Percentiles rank a stretch among this genome's conserved stretches.
Conservation (phyloP, 2,329 filamentous ascomycete species). For the Diaporthe batatas region DNA sequence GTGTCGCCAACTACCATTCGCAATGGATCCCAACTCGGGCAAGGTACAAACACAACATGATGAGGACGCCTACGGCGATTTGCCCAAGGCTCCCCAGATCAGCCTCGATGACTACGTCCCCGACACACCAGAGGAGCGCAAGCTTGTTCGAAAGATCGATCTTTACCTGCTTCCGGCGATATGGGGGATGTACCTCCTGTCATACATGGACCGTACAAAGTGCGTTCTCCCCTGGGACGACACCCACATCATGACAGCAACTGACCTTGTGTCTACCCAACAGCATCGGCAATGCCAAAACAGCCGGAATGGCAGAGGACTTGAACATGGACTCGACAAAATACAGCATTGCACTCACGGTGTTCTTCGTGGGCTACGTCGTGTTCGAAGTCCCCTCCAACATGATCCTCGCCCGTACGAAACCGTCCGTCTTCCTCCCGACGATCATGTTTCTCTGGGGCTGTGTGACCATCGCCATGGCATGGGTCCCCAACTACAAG, state of each 20-base stretch:
- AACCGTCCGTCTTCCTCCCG: slow-evolving; percentile 55
- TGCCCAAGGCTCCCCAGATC: slow-evolving; percentile 20
- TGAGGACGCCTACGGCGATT: slow-evolving; percentile 20
- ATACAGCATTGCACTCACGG: slow-evolving; percentile 57
- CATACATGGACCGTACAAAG: slow-evolving; percentile 60
- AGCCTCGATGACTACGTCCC: slow-evolving; percentile 31
- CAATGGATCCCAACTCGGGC: slow-evolving; percentile 29
- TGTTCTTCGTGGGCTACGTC: slow-evolving; percentile 58
- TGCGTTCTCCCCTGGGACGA: slow-evolving; percentile 47
- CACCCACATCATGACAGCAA: not conserved
- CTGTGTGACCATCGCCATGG: slow-evolving; percentile 55
- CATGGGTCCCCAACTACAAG: slow-evolving; percentile 52
- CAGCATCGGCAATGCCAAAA: slow-evolving; percentile 55
- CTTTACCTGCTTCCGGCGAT: slow-evolving; percentile 56
- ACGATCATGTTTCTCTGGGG: slow-evolving; percentile 57
- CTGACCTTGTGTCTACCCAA: not conserved
- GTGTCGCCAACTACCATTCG: not conserved
- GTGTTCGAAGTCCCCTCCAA: slow-evolving; percentile 61
- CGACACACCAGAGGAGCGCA: slow-evolving; percentile 36
- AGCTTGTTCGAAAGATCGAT: slow-evolving; percentile 53
- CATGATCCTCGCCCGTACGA: slow-evolving; percentile 58
- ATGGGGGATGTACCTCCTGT: slow-evolving; percentile 57
- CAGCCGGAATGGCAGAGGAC: slow-evolving; percentile 58
- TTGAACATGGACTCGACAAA: slow-evolving; percentile 56
- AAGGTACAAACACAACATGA: slow-evolving; percentile 30